Base-by-base conservation (phyloP, 495 filamentous ascomycete species). In the Chaetomium tenue region DNA sequence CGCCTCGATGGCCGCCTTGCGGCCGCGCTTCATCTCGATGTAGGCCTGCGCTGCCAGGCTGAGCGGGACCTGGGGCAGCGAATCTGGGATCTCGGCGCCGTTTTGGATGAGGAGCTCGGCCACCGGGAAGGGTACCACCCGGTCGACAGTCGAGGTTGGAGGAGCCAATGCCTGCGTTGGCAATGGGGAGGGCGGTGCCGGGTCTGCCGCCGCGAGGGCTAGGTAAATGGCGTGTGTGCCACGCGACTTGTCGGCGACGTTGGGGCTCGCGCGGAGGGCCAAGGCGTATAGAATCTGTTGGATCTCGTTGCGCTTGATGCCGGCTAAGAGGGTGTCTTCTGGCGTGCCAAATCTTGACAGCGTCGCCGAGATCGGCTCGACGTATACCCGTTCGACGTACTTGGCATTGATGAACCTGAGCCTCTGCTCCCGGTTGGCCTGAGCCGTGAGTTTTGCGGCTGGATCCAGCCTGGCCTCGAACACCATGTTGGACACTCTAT, bases 91-190 rank as follows among this genome's bases (percentile, higher is more conserved):
- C 52, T 95, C 91, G 9, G 92, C 92, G 37, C 94, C 94, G 73
- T 98, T 98, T 69, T 97, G 94, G 22, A 98, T 82, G 13, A 98
- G 83, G 55, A 98, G 83, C 76, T 98, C 94, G 30, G 94, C 95
- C 26, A 97, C 79, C 0, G 95, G 89, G 75, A 97, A 98, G 3
- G 82, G 78, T 16, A 79, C 70, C 5, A 70, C 63, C 57, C 80
- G 81, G 18, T 73, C 63, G 16, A 79, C 70, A 0, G 76, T 77
- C 65, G 26, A 76, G 55, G 63, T 5, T 3, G 40, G 68, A 53
- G 60, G 60, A 0, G 63, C 33, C 2, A 51, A 65, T 5, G 63
- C 22, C 5, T 61, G 60, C 0, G 71, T n/a, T 2, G 76, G 71
- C 7, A 73, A 66, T n/a, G 79, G 78, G 30, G 81, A 81, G 0